Conservation (phyloP, 2,329 filamentous ascomycete genomes). For the Colletotrichum limetticola region DNA sequence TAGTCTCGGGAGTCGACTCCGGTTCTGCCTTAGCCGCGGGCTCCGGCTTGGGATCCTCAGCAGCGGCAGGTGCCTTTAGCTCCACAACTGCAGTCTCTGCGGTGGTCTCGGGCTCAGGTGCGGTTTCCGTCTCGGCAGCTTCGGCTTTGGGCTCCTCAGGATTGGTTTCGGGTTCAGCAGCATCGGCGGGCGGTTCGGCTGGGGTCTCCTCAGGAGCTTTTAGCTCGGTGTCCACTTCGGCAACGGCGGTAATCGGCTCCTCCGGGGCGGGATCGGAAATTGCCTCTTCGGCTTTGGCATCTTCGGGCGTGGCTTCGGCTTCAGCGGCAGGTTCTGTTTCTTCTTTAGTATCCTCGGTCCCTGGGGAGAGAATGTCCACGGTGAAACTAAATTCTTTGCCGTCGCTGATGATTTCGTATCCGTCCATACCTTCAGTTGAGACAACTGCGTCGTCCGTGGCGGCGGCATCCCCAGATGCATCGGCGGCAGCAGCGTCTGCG, state of each 20-base stretch:
- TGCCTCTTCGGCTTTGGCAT: neutral
- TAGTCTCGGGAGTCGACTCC: neutral
- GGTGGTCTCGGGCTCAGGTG: neutral
- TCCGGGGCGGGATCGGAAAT: neutral
- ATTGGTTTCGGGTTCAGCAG: neutral
- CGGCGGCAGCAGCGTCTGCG: neutral
- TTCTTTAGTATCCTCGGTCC: conserved; percentile 23
- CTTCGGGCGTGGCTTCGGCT: neutral
- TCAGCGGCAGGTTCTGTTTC: conserved; percentile 15
- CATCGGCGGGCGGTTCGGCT: neutral
- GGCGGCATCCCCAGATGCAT: neutral
- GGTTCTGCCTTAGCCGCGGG: neutral
- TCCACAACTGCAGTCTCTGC: neutral
- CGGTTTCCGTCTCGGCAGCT: neutral
- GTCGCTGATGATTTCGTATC: conserved; percentile 29
- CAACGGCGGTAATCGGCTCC: neutral
- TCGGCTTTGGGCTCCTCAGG: neutral
- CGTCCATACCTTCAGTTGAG: conserved; percentile 31
- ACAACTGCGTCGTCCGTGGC: neutral
- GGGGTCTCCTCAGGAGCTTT: neutral
- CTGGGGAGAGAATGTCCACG: neutral
- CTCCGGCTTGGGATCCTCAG: neutral
- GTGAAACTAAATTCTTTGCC: conserved; percentile 28
- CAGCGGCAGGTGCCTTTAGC: neutral
- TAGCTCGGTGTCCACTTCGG: neutral